Percentiles rank a stretch among this genome's conserved stretches.
Evolutionary conservation across 108 stramenopile species (phyloP).

Genomic region (Conticribra guillardii): DNA sequence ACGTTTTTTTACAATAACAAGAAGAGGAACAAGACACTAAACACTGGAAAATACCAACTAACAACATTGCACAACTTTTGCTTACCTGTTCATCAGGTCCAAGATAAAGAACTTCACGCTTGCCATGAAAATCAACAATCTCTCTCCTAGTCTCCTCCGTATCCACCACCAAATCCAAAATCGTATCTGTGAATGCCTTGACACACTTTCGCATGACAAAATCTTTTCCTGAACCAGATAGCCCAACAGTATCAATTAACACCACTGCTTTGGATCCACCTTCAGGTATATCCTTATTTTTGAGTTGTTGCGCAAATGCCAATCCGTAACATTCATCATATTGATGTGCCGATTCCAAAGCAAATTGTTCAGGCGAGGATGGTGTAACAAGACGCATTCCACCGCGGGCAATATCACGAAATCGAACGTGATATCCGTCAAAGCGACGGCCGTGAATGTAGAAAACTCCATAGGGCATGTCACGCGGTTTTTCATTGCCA

Average conservation of each 20-base stretch:
- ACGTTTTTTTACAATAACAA: no score
- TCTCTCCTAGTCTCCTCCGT: conserved; percentile 83
- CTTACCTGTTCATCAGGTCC: conserved; percentile 97
- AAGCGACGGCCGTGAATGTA: conserved; percentile 96
- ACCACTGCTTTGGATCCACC: conserved; percentile 96
- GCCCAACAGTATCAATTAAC: conserved; percentile 85
- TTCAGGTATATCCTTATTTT: conserved; percentile 99
- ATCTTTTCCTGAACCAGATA: conserved; percentile 59
- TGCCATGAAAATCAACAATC: conserved; percentile 91
- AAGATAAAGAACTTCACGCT: conserved; percentile 94
- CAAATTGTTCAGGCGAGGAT: conserved; percentile 83
- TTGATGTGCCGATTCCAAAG: conserved; percentile 91
- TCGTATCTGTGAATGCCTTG: conserved; percentile 95
- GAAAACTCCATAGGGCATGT: conserved; percentile 90
- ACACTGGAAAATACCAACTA: neutral
- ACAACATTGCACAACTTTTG: neutral
- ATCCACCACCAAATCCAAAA: conserved; percentile 93
- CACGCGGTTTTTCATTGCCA: conserved; percentile 38
- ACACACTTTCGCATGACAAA: conserved; percentile 95
- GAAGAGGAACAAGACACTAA: no score
- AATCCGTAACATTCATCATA: conserved; percentile 96
- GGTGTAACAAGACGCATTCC: conserved; percentile 97
- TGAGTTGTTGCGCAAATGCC: conserved; percentile 94
- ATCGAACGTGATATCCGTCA: conserved; percentile 97
- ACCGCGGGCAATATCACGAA: conserved; percentile 96